Conservation (phyloP, 176 grass and related monocot species). For the Saccharum officinarum region DNA sequence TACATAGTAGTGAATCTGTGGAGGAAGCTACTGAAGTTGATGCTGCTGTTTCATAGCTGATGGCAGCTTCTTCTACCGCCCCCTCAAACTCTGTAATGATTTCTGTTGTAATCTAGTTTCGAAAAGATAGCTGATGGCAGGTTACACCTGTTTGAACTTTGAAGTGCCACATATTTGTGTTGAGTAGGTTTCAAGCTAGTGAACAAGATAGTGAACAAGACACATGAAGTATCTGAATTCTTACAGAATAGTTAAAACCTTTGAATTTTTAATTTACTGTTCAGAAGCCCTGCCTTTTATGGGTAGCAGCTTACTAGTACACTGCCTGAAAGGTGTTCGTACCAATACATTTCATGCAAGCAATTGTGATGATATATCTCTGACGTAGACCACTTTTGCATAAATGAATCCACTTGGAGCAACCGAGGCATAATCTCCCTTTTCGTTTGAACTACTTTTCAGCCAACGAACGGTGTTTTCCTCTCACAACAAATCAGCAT, state of each 20-base stretch:
- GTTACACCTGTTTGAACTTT: conserved; percentile 22
- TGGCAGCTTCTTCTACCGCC: not conserved
- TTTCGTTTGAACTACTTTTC: too few relatives aligned
- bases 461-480: too few relatives aligned
- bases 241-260: conserved; percentile 21
- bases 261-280: not conserved
- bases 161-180: conserved; percentile 10
- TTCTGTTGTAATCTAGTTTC: not conserved
- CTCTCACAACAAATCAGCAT: too few relatives aligned
- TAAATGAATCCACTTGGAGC: conserved; percentile 17
- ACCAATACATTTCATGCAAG: conserved; percentile 21
- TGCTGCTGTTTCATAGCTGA: conserved; percentile 30
- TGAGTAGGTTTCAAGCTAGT: conserved; percentile 13
- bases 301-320: not conserved
- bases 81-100: not conserved
- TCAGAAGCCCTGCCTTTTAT: conserved; percentile 31
- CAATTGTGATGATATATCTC: conserved; percentile 3
- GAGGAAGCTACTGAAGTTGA: conserved; percentile 9
- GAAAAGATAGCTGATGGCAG: not conserved
- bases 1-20: conserved; percentile 12
- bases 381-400: conserved; percentile 24
- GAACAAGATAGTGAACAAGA: too few relatives aligned
- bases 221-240: conserved; percentile 17
- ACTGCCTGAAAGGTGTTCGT: conserved; percentile 1
- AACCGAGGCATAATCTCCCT: not conserved